Evolutionary conservation across 2,329 filamentous ascomycete genomes (phyloP), one percentile per base, ranked within the genome.

Genomic region (Tolypocladium endophyticum): DNA sequence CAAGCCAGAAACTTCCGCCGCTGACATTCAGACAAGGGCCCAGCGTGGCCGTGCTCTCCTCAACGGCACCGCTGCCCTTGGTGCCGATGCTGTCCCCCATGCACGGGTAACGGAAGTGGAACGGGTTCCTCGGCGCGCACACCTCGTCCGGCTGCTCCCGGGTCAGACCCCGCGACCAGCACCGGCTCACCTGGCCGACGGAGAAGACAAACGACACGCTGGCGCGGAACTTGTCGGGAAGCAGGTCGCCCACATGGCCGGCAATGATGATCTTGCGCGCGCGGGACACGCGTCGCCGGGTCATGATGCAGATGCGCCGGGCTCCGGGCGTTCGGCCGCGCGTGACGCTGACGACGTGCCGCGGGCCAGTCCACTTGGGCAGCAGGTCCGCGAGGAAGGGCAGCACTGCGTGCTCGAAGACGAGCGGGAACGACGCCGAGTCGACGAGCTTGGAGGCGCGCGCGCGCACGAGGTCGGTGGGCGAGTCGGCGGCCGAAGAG

Each of bases 41-140:
- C 8, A 79, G 64, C 1, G 76, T 79, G 20, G 76, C 74, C 0
- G 75, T 77, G 41, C 67, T 70, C 41, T 76, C 73, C 1, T 71
- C 67, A 57, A 67, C 68, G 5, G 61, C 59, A 4, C 66, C 69
- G 18, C 65, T 66, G 1, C 69, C 70, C 7, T 60, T 63, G 18
- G 74, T 67, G 11, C 76, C 76, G 45, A 79, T 76, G 60, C 75
- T 77, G 56, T 79, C 76, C 2, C 76, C 76, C 76, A 79, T 79
- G 58, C 74, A 74, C 3, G 73, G 76, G n/a, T 63, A 70, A 43
- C 65, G 62, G 63, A 77, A 79, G 62, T 70, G 74, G 55, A 76
- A 78, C 1, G 76, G 76, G 62, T 79, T 79, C 18, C 74, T 69
- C 6, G 76, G 69, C 39, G 60, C 55, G 61, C 75, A 77, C 1